phyloP scores from a whole-genome alignment of 2,329 filamentous ascomycete genomes.

The Cercospora canescens region DNA sequence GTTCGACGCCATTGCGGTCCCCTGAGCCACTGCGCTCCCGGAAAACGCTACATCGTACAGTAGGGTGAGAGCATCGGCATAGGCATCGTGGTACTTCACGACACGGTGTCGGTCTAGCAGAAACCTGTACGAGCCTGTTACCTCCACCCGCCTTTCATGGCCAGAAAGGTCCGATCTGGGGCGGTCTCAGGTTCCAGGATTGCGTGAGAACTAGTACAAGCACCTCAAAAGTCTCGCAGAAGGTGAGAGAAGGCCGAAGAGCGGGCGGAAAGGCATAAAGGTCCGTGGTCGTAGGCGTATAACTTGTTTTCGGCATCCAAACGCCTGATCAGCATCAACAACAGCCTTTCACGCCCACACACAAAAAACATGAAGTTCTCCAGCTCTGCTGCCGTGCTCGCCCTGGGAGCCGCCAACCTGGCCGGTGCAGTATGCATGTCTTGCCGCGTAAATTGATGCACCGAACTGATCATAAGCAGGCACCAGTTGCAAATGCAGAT shows the following conservation, averaged over 20 bases:
- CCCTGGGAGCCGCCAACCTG: slow-evolving; percentile 1
- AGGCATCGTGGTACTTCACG: neutral
- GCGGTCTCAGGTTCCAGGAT: neutral
- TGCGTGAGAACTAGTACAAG: neutral
- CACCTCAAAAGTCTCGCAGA: neutral
- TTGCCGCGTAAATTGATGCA: neutral
- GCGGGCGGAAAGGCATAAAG: neutral
- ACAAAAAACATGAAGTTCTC: slow-evolving; percentile 6
- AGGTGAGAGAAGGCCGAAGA: neutral
- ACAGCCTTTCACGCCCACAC: neutral
- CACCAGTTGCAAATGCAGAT: slow-evolving; percentile 2
- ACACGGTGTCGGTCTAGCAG: neutral
- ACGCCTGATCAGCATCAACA: neutral
- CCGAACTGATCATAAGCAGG: neutral
- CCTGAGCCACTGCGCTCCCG: no score
- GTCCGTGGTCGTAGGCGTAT: neutral
- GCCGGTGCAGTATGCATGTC: neutral
- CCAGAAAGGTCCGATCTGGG: neutral
- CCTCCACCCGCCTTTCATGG: neutral
- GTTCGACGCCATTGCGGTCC: neutral
- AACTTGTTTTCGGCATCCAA: neutral
- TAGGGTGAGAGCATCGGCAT: neutral
- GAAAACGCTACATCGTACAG: no score
- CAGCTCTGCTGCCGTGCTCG: neutral
- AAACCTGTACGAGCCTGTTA: neutral